Conservation (phyloP, 1,139 yeast species). For the Saccharomycopsis phalli region DNA sequence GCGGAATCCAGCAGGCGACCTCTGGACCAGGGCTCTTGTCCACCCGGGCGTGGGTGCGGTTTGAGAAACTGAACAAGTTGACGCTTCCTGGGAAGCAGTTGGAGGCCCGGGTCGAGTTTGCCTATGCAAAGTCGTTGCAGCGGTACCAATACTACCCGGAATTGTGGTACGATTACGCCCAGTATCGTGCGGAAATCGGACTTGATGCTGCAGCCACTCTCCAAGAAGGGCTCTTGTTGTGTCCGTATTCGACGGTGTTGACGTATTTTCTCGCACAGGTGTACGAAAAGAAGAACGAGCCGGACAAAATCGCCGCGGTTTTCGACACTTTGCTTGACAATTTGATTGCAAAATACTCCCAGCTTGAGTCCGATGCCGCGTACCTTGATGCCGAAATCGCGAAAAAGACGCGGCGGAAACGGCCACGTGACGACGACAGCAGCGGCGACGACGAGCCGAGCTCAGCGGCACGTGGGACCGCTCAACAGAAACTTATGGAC, state of each 20-base stretch:
- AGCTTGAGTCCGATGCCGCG: constrained; percentile 24
- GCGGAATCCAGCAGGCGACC: constrained; percentile 39
- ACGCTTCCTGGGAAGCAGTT: constrained; percentile 43
- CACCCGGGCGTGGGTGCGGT: constrained; percentile 72
- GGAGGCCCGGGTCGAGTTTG: constrained; percentile 58
- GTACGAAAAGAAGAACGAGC: constrained; percentile 51
- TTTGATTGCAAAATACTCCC: constrained; percentile 32
- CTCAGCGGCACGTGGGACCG: constrained; percentile 7
- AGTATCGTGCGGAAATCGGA: constrained; percentile 25
- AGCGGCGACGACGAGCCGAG: constrained; percentile 21
- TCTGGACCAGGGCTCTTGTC: constrained; percentile 24
- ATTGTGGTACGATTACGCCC: constrained; percentile 69
- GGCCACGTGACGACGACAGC: constrained; percentile 18
- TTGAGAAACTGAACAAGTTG: constrained; percentile 69
- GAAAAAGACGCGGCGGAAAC: constrained; percentile 14
- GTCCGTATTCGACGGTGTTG: constrained; percentile 64
- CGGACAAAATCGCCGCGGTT: constrained; percentile 42
- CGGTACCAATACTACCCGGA: constrained; percentile 69
- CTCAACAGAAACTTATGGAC: constrained; percentile 24
- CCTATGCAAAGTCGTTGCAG: constrained; percentile 64
- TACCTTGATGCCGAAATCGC: constrained; percentile 22
- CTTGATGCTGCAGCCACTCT: constrained; percentile 11
- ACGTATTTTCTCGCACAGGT: constrained; percentile 62
- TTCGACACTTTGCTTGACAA: constrained; percentile 42
- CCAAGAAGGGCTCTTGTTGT: constrained; percentile 36